These are phyloP conservation scores for Quercus suber DNA, from an alignment of 306 rosid genomes.

Conservation along the genomic window DNA sequence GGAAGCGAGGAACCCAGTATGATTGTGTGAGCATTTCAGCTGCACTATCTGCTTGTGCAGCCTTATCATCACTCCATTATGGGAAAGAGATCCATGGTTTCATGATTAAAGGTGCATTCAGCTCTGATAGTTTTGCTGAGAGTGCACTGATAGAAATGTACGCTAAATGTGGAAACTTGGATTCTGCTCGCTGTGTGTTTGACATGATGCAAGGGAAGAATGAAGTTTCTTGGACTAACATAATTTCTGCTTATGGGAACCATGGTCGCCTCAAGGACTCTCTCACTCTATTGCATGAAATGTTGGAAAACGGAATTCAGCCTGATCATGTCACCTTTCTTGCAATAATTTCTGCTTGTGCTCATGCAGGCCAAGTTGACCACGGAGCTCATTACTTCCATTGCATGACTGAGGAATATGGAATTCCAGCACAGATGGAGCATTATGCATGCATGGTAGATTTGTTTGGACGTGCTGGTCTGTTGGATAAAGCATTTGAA, in stretches of 20 bases:
- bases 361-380: constrained; percentile 65
- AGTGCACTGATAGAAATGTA: constrained; percentile 78
- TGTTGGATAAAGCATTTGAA: constrained; percentile 60
- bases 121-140: constrained; percentile 48
- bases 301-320: constrained; percentile 51
- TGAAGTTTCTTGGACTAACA: constrained; percentile 87
- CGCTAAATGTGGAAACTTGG: constrained; percentile 81
- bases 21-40: constrained; percentile 68
- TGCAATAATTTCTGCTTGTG: constrained; percentile 80
- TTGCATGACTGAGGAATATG: constrained; percentile 57
- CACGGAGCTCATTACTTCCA: constrained; percentile 56
- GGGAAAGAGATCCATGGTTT: constrained; percentile 74
- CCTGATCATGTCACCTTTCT: constrained; percentile 89
- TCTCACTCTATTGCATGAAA: constrained; percentile 51
- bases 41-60: constrained; percentile 65
- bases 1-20: constrained; percentile 44
- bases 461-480: constrained; percentile 76
- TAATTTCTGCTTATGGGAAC: constrained; percentile 73
- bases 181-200: constrained; percentile 50
- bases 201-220: constrained; percentile 57
- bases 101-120: constrained; percentile 46
- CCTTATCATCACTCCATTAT: constrained; percentile 56
- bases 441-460: constrained; percentile 80
- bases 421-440: constrained; percentile 63
- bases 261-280: constrained; percentile 57